phyloP scores from a whole-genome alignment of 768 basidiomycete genomes.

The Phlebiopsis gigantea region DNA sequence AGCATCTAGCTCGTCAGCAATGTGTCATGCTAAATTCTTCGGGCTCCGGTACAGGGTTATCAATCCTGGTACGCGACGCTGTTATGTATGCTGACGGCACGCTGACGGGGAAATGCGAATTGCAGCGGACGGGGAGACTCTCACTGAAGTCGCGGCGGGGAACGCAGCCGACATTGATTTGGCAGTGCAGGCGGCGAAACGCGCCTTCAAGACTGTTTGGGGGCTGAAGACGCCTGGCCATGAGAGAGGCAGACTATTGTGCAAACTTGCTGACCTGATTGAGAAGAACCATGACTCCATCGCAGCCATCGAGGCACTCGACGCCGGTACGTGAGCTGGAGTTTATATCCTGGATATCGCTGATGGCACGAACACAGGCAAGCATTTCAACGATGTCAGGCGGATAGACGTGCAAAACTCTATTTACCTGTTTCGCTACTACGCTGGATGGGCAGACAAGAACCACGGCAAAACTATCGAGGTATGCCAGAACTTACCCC shows the following conservation, averaged over 20 bases:
- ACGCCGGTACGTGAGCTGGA: constrained; percentile 39
- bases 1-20: background rate
- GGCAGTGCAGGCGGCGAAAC: constrained; percentile 37
- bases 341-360: constrained; percentile 40
- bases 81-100: too few species aligned
- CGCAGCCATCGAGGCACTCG: constrained; percentile 47
- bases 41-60: background rate
- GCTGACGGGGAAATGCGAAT: too few species aligned
- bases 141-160: constrained; percentile 31
- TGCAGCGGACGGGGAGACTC: constrained; percentile 10
- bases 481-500: background rate
- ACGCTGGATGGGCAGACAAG: constrained; percentile 63
- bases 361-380: constrained; percentile 45
- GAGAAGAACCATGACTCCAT: constrained; percentile 42
- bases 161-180: constrained; percentile 39
- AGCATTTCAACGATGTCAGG: constrained; percentile 20
- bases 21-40: background rate
- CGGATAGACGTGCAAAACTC: constrained; percentile 18
- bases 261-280: constrained; percentile 48
- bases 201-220: constrained; percentile 40
- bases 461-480: constrained; percentile 39
- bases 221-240: constrained; percentile 41
- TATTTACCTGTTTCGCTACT: constrained; percentile 32
- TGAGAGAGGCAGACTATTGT: constrained; percentile 36
- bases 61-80: background rate